These are phyloP conservation scores for Oemleria cerasiformis DNA, from an alignment of 306 rosid species.

Conservation along the genomic window DNA sequence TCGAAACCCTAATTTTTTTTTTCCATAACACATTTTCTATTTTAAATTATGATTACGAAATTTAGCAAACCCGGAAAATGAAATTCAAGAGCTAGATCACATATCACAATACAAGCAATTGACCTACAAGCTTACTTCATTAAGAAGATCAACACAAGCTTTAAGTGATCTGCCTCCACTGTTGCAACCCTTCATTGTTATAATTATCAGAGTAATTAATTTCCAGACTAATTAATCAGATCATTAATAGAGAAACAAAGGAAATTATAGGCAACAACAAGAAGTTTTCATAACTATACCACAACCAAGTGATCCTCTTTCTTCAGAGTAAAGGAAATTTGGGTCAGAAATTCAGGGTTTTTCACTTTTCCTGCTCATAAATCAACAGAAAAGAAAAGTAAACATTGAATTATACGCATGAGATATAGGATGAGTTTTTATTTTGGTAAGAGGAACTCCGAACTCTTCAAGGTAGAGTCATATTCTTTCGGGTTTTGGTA, in stretches of 20 bases:
- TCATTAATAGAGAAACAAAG: too few species aligned
- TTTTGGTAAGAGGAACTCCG: too few species aligned
- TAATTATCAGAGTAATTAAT: too few species aligned
- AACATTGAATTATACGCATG: neutral
- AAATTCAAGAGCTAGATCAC: neutral
- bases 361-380: conserved; percentile 30
- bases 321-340: conserved; percentile 26
- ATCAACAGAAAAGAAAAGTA: neutral
- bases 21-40: neutral
- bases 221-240: too few species aligned
- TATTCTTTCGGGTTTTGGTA: too few species aligned
- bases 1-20: conserved; percentile 45
- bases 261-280: neutral
- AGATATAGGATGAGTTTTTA: too few species aligned
- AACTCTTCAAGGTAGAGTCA: too few species aligned
- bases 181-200: conserved; percentile 41
- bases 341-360: conserved; percentile 39
- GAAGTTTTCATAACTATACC: conserved; percentile 20
- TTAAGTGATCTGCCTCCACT: conserved; percentile 46
- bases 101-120: too few species aligned
- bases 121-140: conserved; percentile 21
- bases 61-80: neutral
- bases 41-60: neutral
- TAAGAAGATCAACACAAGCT: conserved; percentile 44
- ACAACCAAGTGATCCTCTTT: conserved; percentile 38